Evolutionary conservation across 345 rosid species (phyloP).

Genomic region (Cardamine resedifolia): DNA sequence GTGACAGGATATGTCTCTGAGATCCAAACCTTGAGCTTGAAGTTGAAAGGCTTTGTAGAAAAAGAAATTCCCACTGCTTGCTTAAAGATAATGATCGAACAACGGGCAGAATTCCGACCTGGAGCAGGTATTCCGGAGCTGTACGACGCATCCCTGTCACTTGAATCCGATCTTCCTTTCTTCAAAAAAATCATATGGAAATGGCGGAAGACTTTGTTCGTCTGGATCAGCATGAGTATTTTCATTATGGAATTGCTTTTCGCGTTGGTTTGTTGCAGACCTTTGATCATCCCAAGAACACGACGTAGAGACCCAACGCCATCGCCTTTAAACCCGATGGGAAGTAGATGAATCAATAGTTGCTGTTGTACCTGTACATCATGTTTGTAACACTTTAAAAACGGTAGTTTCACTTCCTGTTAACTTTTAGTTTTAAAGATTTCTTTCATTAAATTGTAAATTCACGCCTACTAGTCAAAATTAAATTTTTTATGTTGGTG

Average conservation of each 20-base stretch:
- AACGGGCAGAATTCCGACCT: slow-evolving; percentile 63
- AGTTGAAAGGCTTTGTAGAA: slow-evolving; percentile 61
- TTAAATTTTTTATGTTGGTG: background rate
- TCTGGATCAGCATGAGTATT: slow-evolving; percentile 58
- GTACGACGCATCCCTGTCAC: slow-evolving; percentile 58
- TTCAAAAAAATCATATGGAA: slow-evolving; percentile 65
- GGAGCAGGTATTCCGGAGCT: slow-evolving; percentile 89
- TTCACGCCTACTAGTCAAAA: background rate
- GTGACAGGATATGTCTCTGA: slow-evolving; percentile 74
- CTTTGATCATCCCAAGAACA: slow-evolving; percentile 63
- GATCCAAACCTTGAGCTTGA: slow-evolving; percentile 62
- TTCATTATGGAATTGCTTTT: slow-evolving; percentile 56
- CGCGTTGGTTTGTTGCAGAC: slow-evolving; percentile 61
- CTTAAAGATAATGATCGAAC: slow-evolving; percentile 56
- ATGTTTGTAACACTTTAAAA: slow-evolving; percentile 28
- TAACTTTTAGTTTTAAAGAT: slow-evolving; percentile 8
- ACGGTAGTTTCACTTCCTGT: slow-evolving; percentile 26
- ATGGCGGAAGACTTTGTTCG: slow-evolving; percentile 73
- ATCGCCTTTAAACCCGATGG: slow-evolving; percentile 36
- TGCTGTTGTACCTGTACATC: slow-evolving; percentile 24
- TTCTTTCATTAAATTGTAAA: slow-evolving; percentile 29
- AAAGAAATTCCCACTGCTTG: slow-evolving; percentile 61
- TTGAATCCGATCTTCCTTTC: slow-evolving; percentile 68
- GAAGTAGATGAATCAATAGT: slow-evolving; percentile 25
- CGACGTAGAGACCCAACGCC: slow-evolving; percentile 27